phyloP scores from a whole-genome alignment of 2,329 filamentous ascomycete genomes.

The Pyricularia sp. region DNA sequence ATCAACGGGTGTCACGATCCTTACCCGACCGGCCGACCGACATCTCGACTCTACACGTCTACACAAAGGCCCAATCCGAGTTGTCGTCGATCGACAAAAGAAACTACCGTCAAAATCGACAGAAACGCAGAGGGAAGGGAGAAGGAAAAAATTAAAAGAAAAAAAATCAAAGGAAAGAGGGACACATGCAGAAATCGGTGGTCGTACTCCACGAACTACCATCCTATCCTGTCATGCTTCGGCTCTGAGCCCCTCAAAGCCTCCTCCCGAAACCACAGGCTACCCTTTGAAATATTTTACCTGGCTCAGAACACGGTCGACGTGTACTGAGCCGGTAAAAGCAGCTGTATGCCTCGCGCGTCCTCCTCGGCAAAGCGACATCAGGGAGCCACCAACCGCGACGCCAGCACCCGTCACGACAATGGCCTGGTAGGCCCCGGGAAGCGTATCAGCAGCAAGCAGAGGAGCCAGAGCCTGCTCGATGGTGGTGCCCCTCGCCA shows the following conservation, averaged over 20 bases:
- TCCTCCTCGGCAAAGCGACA: constrained; percentile 52
- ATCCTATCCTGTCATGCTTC: constrained; percentile 2
- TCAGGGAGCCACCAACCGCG: constrained; percentile 45
- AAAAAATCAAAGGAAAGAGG: background rate
- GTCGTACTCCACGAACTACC: background rate
- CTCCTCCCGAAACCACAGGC: background rate
- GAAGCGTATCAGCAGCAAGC: constrained; percentile 41
- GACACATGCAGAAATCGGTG: constrained; percentile 2
- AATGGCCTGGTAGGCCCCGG: constrained; percentile 76
- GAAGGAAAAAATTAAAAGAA: too few relatives aligned
- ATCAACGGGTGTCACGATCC: constrained; percentile 2
- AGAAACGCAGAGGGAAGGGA: background rate
- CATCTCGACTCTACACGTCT: background rate
- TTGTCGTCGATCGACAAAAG: background rate
- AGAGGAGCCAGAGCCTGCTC: constrained; percentile 36
- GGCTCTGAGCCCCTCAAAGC: background rate
- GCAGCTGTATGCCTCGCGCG: constrained; percentile 49
- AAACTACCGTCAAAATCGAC: background rate
- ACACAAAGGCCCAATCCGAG: background rate
- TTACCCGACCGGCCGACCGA: background rate
- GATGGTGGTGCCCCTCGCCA: constrained; percentile 19
- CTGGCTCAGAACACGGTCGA: constrained; percentile 30
- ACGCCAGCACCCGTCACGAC: constrained; percentile 71
- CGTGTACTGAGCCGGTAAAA: constrained; percentile 31
- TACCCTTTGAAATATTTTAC: constrained; percentile 8